Evolutionary conservation across 495 filamentous ascomycete genomes (phyloP), one percentile per base, ranked within the genome.

Genomic region (Neohortaea acidophila): DNA sequence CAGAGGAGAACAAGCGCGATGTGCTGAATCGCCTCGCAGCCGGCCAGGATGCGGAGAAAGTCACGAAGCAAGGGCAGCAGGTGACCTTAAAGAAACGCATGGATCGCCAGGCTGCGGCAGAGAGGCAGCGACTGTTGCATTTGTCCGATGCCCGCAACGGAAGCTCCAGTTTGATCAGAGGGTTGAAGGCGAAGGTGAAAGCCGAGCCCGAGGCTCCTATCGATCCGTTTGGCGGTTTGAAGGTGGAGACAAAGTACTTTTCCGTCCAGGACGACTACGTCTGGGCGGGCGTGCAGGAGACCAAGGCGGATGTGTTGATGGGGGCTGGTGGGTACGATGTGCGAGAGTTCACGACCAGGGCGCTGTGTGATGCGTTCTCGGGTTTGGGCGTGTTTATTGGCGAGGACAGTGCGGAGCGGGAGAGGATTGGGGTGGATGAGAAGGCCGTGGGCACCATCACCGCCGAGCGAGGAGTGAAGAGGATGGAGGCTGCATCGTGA

Each of bases 301-400:
- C 73, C 19, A 70, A 70, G 31, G 70, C 68, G 9, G 69, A 79
- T 53, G 52, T 62, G 2, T 59, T 61, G 7, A 69, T 77, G 48
- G 62, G 64, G n/a, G 81, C 79, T 21, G 85, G 87, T 28, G 89
- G 89, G 0, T 94, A 85, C 54, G 75, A 77, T 51, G 60, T 91
- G 23, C 57, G 60, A 11, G 85, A 92, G 51, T 96, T 85, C 49
- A 84, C 79, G 52, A 62, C 73, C 19, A 64, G 84, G 17, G 76
- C 80, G 14, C 58, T 94, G 60, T 73, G 81, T 48, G 86, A 94
- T 53, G 86, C 87, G 0, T 97, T 94, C 59, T 72, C 80, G 0
- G 89, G 89, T 0, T 56, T 97, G 46, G 85, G 81, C 1, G 77
- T 83, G 30, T 80, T 94, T 48, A 54, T 84, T 20, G 80, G 72